A percentile compares a stretch with the other conserved stretches of the same genome.
Evolutionary conservation across 495 filamentous ascomycete species (phyloP).

Genomic region (Ascodesmis nigricans): DNA sequence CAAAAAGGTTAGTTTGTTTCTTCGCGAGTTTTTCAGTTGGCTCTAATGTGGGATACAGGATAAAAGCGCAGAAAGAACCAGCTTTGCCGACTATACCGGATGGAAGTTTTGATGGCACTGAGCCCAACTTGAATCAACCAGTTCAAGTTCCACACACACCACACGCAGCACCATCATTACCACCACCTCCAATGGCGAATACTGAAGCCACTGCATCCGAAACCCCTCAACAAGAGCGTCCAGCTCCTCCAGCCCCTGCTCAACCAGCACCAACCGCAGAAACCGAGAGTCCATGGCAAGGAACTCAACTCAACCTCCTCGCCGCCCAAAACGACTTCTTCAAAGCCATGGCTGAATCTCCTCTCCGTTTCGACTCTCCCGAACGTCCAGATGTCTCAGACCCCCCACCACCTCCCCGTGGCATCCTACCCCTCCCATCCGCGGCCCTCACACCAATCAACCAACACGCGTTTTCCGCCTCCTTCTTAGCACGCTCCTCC

Average conservation of each 20-base stretch:
- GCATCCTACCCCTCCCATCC: too few relatives aligned
- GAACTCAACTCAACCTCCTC: constrained; percentile 9
- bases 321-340: constrained; percentile 12
- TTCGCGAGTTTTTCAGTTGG: too few relatives aligned
- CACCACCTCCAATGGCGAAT: background rate
- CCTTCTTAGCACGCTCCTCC: too few relatives aligned
- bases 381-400: too few relatives aligned
- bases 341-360: constrained; percentile 14
- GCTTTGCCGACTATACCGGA: background rate
- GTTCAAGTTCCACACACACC: background rate
- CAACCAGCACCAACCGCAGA: background rate
- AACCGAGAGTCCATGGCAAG: constrained; percentile 11
- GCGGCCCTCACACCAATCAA: constrained; percentile 8
- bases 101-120: background rate
- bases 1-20: too few relatives aligned
- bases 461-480: background rate
- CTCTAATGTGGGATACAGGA: too few relatives aligned
- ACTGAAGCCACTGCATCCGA: background rate
- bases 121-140: background rate
- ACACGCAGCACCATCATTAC: background rate
- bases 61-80: too few relatives aligned
- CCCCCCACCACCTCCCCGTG: too few relatives aligned
- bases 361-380: constrained; percentile 10
- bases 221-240: background rate
- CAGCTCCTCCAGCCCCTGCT: background rate